Evolutionary conservation across 192 early-diverging fungal genomes (phyloP).

Genomic region (Radiomyces spectabilis): DNA sequence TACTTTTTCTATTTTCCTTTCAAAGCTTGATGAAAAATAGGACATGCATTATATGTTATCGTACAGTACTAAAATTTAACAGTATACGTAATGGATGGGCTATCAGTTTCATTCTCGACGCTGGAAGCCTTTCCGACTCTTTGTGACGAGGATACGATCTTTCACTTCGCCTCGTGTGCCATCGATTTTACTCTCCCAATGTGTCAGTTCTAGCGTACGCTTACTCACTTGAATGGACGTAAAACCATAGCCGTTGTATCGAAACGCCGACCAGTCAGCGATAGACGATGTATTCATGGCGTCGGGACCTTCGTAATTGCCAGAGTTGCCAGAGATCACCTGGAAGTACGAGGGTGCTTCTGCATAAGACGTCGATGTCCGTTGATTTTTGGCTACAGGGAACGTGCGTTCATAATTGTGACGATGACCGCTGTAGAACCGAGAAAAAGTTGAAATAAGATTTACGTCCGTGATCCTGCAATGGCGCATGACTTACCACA

Average conservation of each 20-base stretch:
- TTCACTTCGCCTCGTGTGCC: slow-evolving; percentile 8
- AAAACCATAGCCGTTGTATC: slow-evolving; percentile 19
- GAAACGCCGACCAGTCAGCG: slow-evolving; percentile 15
- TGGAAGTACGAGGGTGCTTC: slow-evolving; percentile 25
- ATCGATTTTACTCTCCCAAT: slow-evolving; percentile 7
- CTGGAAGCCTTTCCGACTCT: no score
- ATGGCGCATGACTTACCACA: no score
- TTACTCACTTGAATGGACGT: slow-evolving; percentile 9
- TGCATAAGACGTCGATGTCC: slow-evolving; percentile 7
- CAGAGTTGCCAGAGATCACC: slow-evolving; percentile 16
- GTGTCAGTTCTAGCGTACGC: slow-evolving; percentile 5
- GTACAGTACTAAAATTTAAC: no score
- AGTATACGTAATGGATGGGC: no score
- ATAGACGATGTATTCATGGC: slow-evolving; percentile 5
- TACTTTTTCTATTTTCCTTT: no score
- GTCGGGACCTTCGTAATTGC: slow-evolving; percentile 6
- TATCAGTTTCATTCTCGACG: no score
- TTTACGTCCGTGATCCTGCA: neutral
- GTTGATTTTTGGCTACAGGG: slow-evolving; percentile 9
- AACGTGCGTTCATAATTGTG: slow-evolving; percentile 28
- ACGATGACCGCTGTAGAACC: slow-evolving; percentile 10
- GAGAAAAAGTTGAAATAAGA: neutral
- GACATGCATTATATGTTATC: no score
- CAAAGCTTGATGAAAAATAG: no score
- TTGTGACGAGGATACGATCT: slow-evolving; percentile 18